phyloP scores from a whole-genome alignment of 225 moss, liverwort and hornwort genomes.

The Rhytidiadelphus loreus region DNA sequence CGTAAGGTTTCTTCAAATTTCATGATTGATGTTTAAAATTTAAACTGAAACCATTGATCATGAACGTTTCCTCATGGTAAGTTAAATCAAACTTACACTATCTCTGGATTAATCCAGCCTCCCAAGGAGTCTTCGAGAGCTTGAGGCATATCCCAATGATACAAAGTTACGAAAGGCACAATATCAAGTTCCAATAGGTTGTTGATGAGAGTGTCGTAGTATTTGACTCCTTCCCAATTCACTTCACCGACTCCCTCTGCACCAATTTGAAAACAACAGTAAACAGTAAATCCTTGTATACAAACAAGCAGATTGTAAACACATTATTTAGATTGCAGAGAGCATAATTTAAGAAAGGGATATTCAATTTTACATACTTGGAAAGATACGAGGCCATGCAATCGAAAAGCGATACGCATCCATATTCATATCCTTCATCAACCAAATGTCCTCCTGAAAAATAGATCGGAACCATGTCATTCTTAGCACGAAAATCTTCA shows the following conservation, averaged over 20 bases:
- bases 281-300: background rate
- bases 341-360: background rate
- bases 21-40: too few species aligned
- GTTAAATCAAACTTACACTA: constrained; percentile 24
- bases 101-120: constrained; percentile 42
- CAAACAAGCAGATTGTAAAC: background rate
- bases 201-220: constrained; percentile 35
- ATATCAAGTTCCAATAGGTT: constrained; percentile 14
- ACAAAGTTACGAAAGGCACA: constrained; percentile 46
- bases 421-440: constrained; percentile 61
- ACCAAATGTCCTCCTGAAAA: constrained; percentile 62
- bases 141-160: constrained; percentile 68
- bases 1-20: background rate
- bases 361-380: constrained; percentile 27
- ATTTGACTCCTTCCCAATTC: constrained; percentile 60
- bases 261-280: background rate
- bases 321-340: too few species aligned
- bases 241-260: constrained; percentile 54
- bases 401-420: constrained; percentile 82
- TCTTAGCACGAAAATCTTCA: background rate
- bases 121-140: constrained; percentile 35
- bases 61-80: background rate
- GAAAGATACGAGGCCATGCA: constrained; percentile 74
- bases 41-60: too few species aligned
- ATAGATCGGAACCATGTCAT: background rate